Conservation (phyloP, 495 filamentous ascomycete species). For the Aspergillus ostianus region DNA sequence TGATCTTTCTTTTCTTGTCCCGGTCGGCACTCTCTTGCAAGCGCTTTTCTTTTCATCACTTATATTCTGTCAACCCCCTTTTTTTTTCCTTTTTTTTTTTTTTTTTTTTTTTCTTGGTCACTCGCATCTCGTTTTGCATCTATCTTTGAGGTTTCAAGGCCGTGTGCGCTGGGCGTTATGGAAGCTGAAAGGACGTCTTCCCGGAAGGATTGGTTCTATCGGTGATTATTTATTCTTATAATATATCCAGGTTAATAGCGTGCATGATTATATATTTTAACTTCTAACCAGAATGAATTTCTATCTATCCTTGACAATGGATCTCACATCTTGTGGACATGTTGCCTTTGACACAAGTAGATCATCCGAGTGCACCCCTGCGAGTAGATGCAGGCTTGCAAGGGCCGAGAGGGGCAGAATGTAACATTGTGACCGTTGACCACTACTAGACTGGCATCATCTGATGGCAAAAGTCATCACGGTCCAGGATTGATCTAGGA, state of each 20-base stretch:
- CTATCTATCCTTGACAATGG: background rate
- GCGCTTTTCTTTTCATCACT: background rate
- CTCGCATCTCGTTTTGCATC: background rate
- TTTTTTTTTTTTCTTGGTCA: background rate
- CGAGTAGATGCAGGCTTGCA: background rate
- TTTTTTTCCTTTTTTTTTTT: background rate
- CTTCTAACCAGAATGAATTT: background rate
- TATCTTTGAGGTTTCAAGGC: background rate
- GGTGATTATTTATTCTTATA: background rate
- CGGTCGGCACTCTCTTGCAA: background rate
- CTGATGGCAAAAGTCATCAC: background rate
- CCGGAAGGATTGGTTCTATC: background rate
- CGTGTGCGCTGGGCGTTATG: conserved; percentile 10
- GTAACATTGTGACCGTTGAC: background rate
- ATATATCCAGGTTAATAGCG: background rate
- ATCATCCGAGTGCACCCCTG: background rate
- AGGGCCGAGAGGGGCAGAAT: background rate
- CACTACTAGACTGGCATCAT: background rate
- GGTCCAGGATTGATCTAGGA: too few relatives aligned
- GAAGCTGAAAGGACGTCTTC: conserved; percentile 1
- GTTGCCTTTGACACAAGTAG: background rate
- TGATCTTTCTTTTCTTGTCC: background rate
- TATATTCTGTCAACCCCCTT: background rate
- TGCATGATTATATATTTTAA: background rate
- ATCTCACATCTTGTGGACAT: background rate